phyloP scores from a whole-genome alignment of 1,139 yeast genomes.

The Pneumocystis jirovecii region DNA sequence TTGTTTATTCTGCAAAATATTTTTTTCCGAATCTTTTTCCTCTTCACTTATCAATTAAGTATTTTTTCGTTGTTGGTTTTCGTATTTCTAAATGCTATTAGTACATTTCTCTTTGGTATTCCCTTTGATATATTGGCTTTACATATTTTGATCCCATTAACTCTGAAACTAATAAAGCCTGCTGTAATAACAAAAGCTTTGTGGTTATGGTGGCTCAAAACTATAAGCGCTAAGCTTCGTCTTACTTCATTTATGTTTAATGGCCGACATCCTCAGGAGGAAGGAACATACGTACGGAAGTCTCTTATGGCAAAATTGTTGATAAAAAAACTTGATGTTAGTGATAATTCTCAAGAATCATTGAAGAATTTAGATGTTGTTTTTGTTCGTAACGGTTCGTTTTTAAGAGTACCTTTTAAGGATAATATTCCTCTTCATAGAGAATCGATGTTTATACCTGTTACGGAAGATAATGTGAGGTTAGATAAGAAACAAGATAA shows the following conservation, averaged over 20 bases:
- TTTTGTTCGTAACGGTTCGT: conserved; percentile 65
- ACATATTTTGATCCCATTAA: conserved; percentile 17
- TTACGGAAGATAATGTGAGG: conserved; percentile 62
- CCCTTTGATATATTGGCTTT: conserved; percentile 23
- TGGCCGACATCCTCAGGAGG: conserved; percentile 52
- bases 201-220: conserved; percentile 51
- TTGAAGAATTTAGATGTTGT: conserved; percentile 24
- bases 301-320: conserved; percentile 22
- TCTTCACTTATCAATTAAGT: conserved; percentile 10
- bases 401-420: conserved; percentile 71
- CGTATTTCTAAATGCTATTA: conserved; percentile 17
- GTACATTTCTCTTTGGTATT: conserved; percentile 16
- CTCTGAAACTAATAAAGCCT: conserved; percentile 10
- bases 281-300: conserved; percentile 43
- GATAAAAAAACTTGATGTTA: conserved; percentile 37
- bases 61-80: conserved; percentile 21
- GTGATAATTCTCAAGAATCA: conserved; percentile 13
- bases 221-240: conserved; percentile 44
- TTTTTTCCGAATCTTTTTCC: conserved; percentile 24
- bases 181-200: conserved; percentile 22
- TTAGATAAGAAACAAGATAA: conserved; percentile 30
- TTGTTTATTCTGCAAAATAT: conserved; percentile 40
- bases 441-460: conserved; percentile 58
- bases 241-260: conserved; percentile 69
- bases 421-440: conserved; percentile 50